Conservation (phyloP, 352 stramenopile species). For the Phytophthora chlamydospora region DNA sequence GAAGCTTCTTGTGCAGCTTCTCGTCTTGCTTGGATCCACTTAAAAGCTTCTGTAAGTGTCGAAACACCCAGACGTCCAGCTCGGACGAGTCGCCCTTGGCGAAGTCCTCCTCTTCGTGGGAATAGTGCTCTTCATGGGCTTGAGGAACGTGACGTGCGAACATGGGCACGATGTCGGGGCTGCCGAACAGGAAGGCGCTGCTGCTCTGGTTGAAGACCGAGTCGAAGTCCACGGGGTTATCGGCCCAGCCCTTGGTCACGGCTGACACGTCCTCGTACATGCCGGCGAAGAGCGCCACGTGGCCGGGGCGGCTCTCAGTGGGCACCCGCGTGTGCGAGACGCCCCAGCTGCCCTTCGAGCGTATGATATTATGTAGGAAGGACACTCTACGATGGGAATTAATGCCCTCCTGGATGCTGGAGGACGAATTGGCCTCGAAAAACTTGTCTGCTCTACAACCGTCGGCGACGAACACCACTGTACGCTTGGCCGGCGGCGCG, state of each 20-base stretch:
- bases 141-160: slow-evolving; percentile 81
- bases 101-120: slow-evolving; percentile 83
- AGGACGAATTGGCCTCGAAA: slow-evolving; percentile 62
- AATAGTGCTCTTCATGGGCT: slow-evolving; percentile 74
- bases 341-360: slow-evolving; percentile 68
- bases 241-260: slow-evolving; percentile 88
- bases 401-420: slow-evolving; percentile 2
- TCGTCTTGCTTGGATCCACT: slow-evolving; percentile 11
- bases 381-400: slow-evolving; percentile 40
- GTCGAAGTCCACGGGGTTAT: slow-evolving; percentile 90
- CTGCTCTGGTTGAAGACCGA: slow-evolving; percentile 87
- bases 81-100: slow-evolving; percentile 68
- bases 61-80: slow-evolving; percentile 83
- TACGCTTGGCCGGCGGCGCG: slow-evolving; percentile 54
- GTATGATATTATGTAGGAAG: slow-evolving; percentile 70
- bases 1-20: slow-evolving; percentile 44
- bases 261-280: slow-evolving; percentile 91
- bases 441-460: slow-evolving; percentile 86
- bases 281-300: slow-evolving; percentile 85
- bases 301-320: slow-evolving; percentile 83
- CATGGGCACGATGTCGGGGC: slow-evolving; percentile 88
- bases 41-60: slow-evolving; percentile 56
- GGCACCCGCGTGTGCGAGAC: slow-evolving; percentile 88
- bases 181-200: slow-evolving; percentile 74
- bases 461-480: slow-evolving; percentile 88